Percentiles rank a stretch among this genome's conserved stretches.
Evolutionary conservation across 129 eudicot genomes (phyloP).

Genomic region (Tanacetum coccineum): DNA sequence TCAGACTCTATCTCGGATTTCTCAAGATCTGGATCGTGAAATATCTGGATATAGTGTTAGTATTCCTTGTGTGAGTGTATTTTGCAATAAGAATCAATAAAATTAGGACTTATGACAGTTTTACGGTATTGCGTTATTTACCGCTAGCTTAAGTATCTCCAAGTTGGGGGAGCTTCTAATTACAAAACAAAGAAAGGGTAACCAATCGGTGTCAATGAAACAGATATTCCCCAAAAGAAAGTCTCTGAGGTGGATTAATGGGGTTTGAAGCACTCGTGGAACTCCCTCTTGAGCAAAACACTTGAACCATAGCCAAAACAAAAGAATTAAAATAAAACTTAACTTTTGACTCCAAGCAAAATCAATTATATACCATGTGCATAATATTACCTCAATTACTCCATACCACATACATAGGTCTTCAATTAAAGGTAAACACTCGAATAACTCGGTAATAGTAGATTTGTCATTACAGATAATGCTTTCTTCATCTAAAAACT

Average conservation of each 20-base stretch:
- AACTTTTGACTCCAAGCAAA: background rate
- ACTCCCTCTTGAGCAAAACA: background rate
- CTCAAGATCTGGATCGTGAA: background rate
- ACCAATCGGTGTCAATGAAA: background rate
- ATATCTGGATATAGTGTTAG: background rate
- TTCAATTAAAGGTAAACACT: background rate
- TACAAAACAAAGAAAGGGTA: background rate
- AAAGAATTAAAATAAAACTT: background rate
- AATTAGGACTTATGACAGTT: background rate
- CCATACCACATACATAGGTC: background rate
- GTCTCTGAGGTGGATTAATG: background rate
- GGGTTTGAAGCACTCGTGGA: background rate
- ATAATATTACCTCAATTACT: background rate
- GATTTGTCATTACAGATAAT: background rate
- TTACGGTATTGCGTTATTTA: background rate
- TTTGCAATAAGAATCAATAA: background rate
- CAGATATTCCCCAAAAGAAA: background rate
- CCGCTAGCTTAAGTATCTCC: background rate
- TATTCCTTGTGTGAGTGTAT: background rate
- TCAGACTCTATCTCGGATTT: background rate
- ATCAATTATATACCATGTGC: background rate
- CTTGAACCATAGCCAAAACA: background rate
- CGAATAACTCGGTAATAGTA: background rate
- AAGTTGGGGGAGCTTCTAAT: constrained; percentile 1
- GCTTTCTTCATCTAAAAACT: background rate